phyloP scores from a whole-genome alignment of 2,329 filamentous ascomycete species.

The Cordyceps javanica region DNA sequence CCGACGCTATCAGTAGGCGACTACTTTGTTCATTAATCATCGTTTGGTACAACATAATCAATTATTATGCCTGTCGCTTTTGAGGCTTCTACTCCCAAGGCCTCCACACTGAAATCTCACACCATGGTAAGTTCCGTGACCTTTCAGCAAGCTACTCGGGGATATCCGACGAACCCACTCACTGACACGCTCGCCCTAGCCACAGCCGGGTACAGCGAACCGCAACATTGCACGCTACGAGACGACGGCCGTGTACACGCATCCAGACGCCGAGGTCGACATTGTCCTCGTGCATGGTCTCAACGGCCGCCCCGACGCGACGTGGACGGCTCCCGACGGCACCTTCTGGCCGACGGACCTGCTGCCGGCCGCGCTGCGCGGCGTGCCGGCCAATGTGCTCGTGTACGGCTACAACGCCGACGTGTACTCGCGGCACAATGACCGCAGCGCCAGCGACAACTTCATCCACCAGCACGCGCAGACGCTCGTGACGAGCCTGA shows the following conservation, averaged over 20 bases:
- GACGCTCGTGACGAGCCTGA: conserved; percentile 57
- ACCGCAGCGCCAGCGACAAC: conserved; percentile 55
- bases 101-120: neutral
- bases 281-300: conserved; percentile 67
- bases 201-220: conserved; percentile 34
- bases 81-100: neutral
- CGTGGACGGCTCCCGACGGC: conserved; percentile 52
- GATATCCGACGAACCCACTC: neutral
- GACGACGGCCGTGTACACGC: conserved; percentile 52
- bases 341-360: conserved; percentile 67
- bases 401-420: conserved; percentile 73
- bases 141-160: neutral
- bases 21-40: neutral
- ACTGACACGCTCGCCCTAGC: neutral
- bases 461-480: conserved; percentile 67
- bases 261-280: conserved; percentile 53
- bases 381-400: conserved; percentile 55
- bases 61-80: neutral
- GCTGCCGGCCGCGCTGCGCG: conserved; percentile 53
- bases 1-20: neutral
- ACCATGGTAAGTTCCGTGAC: conserved; percentile 5
- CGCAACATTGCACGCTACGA: conserved; percentile 42
- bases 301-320: conserved; percentile 59
- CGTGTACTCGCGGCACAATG: conserved; percentile 42
- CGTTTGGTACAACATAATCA: neutral